Conservation (phyloP, 495 filamentous ascomycete species). For the Staphylotrichum longicolle region DNA sequence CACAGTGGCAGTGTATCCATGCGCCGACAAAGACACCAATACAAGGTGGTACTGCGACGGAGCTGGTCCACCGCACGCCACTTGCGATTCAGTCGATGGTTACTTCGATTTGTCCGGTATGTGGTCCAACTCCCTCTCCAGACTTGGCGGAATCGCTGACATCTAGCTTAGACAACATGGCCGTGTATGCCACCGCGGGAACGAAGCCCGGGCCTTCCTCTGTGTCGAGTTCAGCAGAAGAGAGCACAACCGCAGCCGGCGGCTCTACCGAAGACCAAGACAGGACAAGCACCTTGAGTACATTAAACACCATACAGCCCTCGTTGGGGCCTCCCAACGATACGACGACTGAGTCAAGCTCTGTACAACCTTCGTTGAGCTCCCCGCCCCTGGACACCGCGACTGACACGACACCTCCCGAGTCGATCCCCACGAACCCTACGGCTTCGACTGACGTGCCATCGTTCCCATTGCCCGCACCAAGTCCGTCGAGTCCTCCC, state of each 20-base stretch:
- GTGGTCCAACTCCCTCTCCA: neutral
- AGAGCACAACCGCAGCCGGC: neutral
- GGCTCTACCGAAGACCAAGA: neutral
- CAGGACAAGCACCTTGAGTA: neutral
- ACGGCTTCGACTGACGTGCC: no score
- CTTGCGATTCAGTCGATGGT: neutral
- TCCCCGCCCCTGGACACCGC: neutral
- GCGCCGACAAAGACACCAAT: neutral
- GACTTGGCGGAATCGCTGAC: neutral
- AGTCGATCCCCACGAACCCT: no score
- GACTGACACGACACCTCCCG: neutral
- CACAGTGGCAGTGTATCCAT: neutral
- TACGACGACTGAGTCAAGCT: neutral
- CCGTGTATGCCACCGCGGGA: conserved; percentile 1
- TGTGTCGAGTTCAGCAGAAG: neutral
- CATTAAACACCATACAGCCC: neutral
- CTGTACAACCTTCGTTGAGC: neutral
- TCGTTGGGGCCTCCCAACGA: neutral
- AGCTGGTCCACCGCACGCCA: neutral
- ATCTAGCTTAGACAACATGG: neutral
- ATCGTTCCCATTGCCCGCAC: no score
- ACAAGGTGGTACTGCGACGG: conserved; percentile 3
- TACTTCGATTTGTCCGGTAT: conserved; percentile 1
- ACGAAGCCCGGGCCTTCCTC: neutral
- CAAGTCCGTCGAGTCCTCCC: no score